phyloP scores from a whole-genome alignment of 306 rosid species.

The Cercis canadensis region DNA sequence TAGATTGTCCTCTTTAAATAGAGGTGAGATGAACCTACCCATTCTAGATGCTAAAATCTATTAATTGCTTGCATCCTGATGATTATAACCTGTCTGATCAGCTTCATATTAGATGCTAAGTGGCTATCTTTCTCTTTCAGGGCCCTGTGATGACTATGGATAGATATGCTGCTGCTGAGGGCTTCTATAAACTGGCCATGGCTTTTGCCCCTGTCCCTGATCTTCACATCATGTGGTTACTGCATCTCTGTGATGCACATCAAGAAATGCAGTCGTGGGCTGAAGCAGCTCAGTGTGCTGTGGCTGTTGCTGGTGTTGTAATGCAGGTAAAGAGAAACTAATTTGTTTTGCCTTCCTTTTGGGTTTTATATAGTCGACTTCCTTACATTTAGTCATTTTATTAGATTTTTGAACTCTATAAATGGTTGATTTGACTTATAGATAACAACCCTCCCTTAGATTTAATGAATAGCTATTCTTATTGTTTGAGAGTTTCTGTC shows the following conservation, averaged over 20 bases:
- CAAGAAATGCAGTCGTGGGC: conserved; percentile 99
- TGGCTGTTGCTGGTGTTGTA: conserved; percentile 97
- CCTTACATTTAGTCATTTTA: no score
- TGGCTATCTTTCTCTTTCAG: conserved; percentile 47
- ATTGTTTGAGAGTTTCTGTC: conserved; percentile 3
- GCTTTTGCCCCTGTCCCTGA: conserved; percentile 99
- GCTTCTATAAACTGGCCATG: conserved; percentile 93
- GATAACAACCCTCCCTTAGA: no score
- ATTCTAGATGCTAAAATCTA: neutral
- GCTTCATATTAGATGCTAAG: conserved; percentile 19
- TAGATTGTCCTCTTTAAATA: neutral
- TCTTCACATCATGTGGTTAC: conserved; percentile 99
- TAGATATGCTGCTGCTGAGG: conserved; percentile 94
- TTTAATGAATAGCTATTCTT: neutral
- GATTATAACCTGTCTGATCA: conserved; percentile 18
- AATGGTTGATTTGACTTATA: neutral
- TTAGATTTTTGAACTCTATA: conserved; percentile 1
- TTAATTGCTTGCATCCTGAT: conserved; percentile 23
- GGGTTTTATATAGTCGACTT: no score
- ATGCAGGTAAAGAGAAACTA: conserved; percentile 70
- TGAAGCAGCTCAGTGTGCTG: conserved; percentile 99
- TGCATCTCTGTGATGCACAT: conserved; percentile 97
- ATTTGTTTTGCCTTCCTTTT: neutral
- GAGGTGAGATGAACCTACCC: conserved; percentile 12
- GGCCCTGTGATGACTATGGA: conserved; percentile 89